These are phyloP conservation scores for Pyrenophora tritici-repentis DNA, from an alignment of 2,329 filamentous ascomycete species.

Conservation along the genomic window DNA sequence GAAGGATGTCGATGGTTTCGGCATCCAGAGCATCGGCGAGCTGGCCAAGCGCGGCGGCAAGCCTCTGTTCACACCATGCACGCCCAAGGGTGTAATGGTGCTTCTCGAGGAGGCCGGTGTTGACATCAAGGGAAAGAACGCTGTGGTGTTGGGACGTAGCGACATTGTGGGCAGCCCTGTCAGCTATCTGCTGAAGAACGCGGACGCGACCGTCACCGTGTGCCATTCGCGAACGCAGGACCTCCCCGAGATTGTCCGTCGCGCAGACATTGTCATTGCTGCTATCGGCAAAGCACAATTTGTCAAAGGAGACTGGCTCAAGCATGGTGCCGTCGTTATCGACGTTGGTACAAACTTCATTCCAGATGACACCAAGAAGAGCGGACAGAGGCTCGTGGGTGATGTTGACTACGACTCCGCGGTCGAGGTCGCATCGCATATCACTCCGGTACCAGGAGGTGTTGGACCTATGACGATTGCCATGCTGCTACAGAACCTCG, in stretches of 20 bases:
- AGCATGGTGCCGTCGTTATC: slow-evolving; percentile 92
- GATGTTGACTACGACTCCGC: slow-evolving; percentile 93
- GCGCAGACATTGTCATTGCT: slow-evolving; percentile 86
- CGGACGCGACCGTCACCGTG: slow-evolving; percentile 93
- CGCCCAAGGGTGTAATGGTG: slow-evolving; percentile 95
- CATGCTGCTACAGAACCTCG: slow-evolving; percentile 95
- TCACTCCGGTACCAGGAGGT: slow-evolving; percentile 94
- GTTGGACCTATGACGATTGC: slow-evolving; percentile 99
- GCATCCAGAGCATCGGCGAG: slow-evolving; percentile 91
- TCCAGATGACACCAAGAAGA: slow-evolving; percentile 85
- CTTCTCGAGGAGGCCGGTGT: slow-evolving; percentile 83
- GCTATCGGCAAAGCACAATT: slow-evolving; percentile 88
- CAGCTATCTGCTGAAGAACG: slow-evolving; percentile 92
- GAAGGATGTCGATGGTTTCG: slow-evolving; percentile 98
- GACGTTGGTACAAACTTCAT: slow-evolving; percentile 98
- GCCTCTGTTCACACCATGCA: slow-evolving; percentile 91
- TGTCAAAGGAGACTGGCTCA: slow-evolving; percentile 94
- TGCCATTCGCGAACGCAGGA: slow-evolving; percentile 88
- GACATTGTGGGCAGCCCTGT: slow-evolving; percentile 98
- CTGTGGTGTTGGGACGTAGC: slow-evolving; percentile 90
- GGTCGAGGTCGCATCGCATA: slow-evolving; percentile 82
- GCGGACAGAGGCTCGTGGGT: slow-evolving; percentile 87
- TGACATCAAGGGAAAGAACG: slow-evolving; percentile 84
- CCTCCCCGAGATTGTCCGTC: slow-evolving; percentile 74
- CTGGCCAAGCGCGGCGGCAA: slow-evolving; percentile 91